Conservation (phyloP, 305 asterid genomes). For the Nicotiana rustica region DNA sequence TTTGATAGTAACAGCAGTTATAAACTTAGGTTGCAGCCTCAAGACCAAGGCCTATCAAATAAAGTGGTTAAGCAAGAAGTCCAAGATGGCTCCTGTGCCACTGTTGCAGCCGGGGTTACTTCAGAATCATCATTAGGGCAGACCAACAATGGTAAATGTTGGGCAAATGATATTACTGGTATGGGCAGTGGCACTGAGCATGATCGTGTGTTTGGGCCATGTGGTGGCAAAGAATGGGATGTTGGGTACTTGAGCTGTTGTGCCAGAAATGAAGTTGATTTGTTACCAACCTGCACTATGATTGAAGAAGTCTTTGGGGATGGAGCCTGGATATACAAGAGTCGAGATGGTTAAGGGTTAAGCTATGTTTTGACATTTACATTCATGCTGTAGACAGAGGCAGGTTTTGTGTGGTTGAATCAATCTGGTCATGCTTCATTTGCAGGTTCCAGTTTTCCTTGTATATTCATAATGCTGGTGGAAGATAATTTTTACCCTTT, state of each 20-base stretch:
- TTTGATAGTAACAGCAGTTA: conserved; percentile 12
- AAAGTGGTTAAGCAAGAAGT: conserved; percentile 27
- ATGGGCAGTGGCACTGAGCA: conserved; percentile 35
- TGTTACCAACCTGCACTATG: conserved; percentile 53
- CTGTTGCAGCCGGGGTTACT: conserved; percentile 22
- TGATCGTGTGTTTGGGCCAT: conserved; percentile 41
- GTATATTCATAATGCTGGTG: conserved; percentile 31
- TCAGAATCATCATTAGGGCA: conserved; percentile 33
- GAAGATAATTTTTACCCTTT: background rate
- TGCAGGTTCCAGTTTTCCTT: conserved; percentile 33
- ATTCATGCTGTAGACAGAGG: background rate
- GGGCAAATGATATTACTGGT: conserved; percentile 34
- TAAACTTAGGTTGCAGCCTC: conserved; percentile 10
- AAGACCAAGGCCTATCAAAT: conserved; percentile 17
- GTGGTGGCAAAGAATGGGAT: conserved; percentile 51
- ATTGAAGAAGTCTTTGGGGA: conserved; percentile 63
- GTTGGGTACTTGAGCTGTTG: conserved; percentile 41
- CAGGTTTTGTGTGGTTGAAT: background rate
- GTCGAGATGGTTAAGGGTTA: conserved; percentile 44
- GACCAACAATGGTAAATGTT: conserved; percentile 38
- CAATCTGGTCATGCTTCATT: conserved; percentile 34
- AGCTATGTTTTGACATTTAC: conserved; percentile 29
- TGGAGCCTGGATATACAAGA: conserved; percentile 45
- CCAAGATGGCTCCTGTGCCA: conserved; percentile 31
- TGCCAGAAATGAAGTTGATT: conserved; percentile 48